Evolutionary conservation across 2,329 filamentous ascomycete species (phyloP).

Genomic region (Paraphaeosphaeria sporulosa): DNA sequence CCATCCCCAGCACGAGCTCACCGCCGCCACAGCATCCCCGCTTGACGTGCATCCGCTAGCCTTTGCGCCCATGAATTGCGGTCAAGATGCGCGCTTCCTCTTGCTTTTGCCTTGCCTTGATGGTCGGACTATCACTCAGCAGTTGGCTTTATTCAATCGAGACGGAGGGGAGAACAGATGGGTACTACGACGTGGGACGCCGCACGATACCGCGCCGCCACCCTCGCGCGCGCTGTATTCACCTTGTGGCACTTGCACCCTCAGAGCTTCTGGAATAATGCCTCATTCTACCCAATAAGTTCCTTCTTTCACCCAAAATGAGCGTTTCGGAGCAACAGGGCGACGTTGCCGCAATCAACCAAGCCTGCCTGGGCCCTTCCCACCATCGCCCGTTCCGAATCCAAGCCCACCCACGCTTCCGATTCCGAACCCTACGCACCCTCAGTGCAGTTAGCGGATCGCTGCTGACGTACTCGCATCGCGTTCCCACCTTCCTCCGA

Average conservation of each 20-base stretch:
- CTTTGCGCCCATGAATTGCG: neutral
- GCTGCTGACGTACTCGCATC: neutral
- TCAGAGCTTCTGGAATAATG: neutral
- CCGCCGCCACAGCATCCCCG: slow-evolving; percentile 10
- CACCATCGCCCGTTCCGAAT: neutral
- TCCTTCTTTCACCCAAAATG: neutral
- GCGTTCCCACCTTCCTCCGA: neutral
- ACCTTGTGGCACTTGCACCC: neutral
- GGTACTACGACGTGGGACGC: neutral
- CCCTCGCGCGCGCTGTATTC: neutral
- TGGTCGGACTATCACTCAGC: neutral
- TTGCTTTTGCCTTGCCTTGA: neutral
- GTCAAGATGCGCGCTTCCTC: slow-evolving; percentile 1
- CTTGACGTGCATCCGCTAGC: neutral
- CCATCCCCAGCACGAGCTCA: neutral
- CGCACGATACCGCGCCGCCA: neutral
- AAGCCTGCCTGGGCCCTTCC: neutral
- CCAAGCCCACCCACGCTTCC: neutral
- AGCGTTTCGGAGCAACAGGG: neutral
- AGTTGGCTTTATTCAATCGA: neutral
- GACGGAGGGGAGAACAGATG: neutral
- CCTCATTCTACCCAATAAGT: neutral
- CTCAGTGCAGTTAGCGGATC: neutral
- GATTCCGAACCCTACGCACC: neutral
- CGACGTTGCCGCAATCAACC: neutral